Evolutionary conservation across 192 early-diverging fungal genomes (phyloP).

Genomic region (Linnemannia hyalina): DNA sequence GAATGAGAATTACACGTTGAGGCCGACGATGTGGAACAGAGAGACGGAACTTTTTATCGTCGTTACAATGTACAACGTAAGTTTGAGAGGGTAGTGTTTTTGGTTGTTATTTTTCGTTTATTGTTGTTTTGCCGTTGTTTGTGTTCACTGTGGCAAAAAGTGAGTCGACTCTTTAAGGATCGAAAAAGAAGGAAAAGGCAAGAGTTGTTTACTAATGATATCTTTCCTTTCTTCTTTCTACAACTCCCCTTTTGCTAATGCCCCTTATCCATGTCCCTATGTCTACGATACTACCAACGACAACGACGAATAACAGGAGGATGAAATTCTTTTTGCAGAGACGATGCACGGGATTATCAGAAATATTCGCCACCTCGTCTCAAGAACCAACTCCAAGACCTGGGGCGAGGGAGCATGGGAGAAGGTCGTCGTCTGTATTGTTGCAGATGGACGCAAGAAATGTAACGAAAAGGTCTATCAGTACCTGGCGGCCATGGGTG

Average conservation of each 20-base stretch:
- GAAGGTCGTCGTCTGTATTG: constrained; percentile 78
- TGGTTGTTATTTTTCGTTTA: constrained; percentile 17
- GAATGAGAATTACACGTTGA: constrained; percentile 69
- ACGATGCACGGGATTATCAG: constrained; percentile 73
- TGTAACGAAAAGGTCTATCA: constrained; percentile 52
- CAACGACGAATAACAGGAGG: constrained; percentile 59
- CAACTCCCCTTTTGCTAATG: not conserved
- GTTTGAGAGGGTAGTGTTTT: not conserved
- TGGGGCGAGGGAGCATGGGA: constrained; percentile 78
- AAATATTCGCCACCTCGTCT: constrained; percentile 76
- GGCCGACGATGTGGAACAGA: constrained; percentile 66
- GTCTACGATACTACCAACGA: not conserved
- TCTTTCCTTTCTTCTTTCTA: constrained; percentile 1
- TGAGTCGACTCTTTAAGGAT: not conserved
- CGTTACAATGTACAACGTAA: constrained; percentile 81
- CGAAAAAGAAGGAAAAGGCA: not conserved
- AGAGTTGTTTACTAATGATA: not conserved
- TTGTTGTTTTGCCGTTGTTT: constrained; percentile 13
- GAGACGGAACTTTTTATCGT: constrained; percentile 79
- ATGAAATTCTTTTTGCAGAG: constrained; percentile 71
- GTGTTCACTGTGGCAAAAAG: constrained; percentile 13
- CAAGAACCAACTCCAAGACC: constrained; percentile 60
- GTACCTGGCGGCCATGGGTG: constrained; percentile 73
- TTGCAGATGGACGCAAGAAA: constrained; percentile 73
- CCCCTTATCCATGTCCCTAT: not conserved